These are phyloP conservation scores for Fusarium sp. DNA, from an alignment of 2,329 filamentous ascomycete genomes.

Conservation along the genomic window DNA sequence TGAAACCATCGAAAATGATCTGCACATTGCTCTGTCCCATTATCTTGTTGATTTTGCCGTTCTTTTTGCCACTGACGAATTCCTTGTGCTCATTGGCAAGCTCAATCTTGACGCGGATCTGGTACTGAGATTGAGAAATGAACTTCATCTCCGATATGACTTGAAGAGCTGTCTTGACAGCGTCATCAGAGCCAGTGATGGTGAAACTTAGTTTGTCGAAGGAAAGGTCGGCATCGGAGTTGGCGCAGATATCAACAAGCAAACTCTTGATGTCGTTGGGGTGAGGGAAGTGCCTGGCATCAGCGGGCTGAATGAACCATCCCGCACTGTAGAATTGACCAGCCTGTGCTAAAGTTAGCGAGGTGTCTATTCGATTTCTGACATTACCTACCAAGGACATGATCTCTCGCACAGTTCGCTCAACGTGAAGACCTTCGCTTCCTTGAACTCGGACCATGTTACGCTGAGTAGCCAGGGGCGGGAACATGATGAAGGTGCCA, in stretches of 20 bases:
- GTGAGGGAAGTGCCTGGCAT: slow-evolving; percentile 68
- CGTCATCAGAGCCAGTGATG: slow-evolving; percentile 94
- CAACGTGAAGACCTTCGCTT: slow-evolving; percentile 90
- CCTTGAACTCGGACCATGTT: slow-evolving; percentile 91
- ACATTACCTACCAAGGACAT: slow-evolving; percentile 81
- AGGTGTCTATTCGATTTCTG: not conserved
- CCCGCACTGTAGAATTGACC: slow-evolving; percentile 98
- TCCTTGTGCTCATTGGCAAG: slow-evolving; percentile 99
- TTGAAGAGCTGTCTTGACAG: slow-evolving; percentile 93
- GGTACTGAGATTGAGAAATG: slow-evolving; percentile 85
- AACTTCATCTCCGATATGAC: slow-evolving; percentile 94
- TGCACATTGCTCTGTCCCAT: slow-evolving; percentile 99
- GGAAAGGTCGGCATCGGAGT: slow-evolving; percentile 92
- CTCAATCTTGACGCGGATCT: slow-evolving; percentile 97
- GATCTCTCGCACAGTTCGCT: slow-evolving; percentile 93
- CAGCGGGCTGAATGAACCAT: slow-evolving; percentile 90
- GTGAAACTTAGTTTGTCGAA: slow-evolving; percentile 96
- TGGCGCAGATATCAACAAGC: slow-evolving; percentile 94
- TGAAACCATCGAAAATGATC: slow-evolving; percentile 98
- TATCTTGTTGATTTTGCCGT: slow-evolving; percentile 99
- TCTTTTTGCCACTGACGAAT: slow-evolving; percentile 99
- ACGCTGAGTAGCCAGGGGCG: slow-evolving; percentile 84
- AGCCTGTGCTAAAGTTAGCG: slow-evolving; percentile 64
- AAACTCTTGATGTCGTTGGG: slow-evolving; percentile 85
- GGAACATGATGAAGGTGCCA: slow-evolving; percentile 93